Base-by-base conservation (phyloP, 169 alveolate genomes). In the Eimeria acervulina region DNA sequence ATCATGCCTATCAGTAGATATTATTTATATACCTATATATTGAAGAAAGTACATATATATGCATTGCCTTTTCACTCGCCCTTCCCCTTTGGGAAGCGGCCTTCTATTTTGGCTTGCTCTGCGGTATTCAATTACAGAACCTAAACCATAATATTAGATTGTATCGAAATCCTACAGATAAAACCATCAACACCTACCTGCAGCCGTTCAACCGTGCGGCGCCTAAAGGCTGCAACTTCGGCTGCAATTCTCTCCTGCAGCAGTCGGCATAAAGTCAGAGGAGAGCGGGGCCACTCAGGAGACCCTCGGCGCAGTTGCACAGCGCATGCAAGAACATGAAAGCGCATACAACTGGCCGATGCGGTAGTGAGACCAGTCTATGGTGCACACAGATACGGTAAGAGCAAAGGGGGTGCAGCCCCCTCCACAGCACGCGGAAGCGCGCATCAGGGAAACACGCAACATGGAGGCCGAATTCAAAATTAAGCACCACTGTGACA, bases 161-260 rank as follows among this genome's bases (percentile, higher is more conserved):
- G n/a, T 72, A 17, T 36, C n/a, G n/a, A n/a, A n/a, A 74, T 13
- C 55, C 36, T 17, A 5, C 33, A 63, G 19, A 36, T 10, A 5
- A 42, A 5, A 38, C 61, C 31, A 7, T 78, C 19, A 40, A 31
- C 12, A 26, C 63, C 44, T 59, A 85, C 93, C 93, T 85, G 93
- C 80, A 85, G 55, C 33, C 93, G 93, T 42, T 51, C 42, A 23
- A 59, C 78, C 23, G 93, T 85, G 80, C 93, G 74, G 33, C 93
- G 74, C 78, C 93, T 28, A 51, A 85, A 85, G 93, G 93, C 93
- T 13, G 44, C 63, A 21, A 85, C 80, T 42, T 85, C 93, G 31
- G 93, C 80, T 55, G 78, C 80, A 26, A 59, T 85, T 36, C 78
- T 31, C 81, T 85, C 93, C 93, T 85, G 78, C 51, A 85, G 47